These are phyloP conservation scores for Xylaria sp. DNA, from an alignment of 495 filamentous ascomycete genomes.

Conservation along the genomic window DNA sequence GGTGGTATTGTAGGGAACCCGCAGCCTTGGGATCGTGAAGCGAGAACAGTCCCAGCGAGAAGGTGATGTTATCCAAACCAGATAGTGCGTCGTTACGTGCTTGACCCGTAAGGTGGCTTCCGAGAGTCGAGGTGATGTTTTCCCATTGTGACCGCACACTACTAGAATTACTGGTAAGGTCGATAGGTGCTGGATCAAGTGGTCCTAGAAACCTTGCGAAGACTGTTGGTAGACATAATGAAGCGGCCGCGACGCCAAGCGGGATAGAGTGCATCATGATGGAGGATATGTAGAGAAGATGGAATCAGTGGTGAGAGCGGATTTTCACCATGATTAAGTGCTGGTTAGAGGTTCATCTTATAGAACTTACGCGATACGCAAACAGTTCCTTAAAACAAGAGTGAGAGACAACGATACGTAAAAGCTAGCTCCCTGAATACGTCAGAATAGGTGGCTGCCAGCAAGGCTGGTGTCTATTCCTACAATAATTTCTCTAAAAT, in stretches of 20 bases:
- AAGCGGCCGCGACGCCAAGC: background rate
- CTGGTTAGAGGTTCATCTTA: background rate
- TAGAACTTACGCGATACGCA: background rate
- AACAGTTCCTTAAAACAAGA: background rate
- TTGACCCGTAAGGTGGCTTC: conserved; percentile 29
- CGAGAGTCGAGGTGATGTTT: conserved; percentile 46
- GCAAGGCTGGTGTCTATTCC: background rate
- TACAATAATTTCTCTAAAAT: background rate
- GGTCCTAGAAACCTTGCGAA: conserved; percentile 45
- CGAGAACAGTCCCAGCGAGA: conserved; percentile 62
- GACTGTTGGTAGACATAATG: conserved; percentile 23
- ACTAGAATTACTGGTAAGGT: conserved; percentile 48
- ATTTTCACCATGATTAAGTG: background rate
- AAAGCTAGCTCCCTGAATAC: background rate
- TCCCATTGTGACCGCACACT: conserved; percentile 47
- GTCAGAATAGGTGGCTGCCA: background rate
- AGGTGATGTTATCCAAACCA: conserved; percentile 49
- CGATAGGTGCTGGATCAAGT: conserved; percentile 45
- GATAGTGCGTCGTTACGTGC: conserved; percentile 21
- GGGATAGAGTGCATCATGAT: background rate
- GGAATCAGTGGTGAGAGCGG: background rate
- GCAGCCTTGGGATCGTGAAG: conserved; percentile 44
- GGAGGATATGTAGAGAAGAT: background rate
- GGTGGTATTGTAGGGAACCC: conserved; percentile 47
- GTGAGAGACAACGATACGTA: background rate